Evolutionary conservation across 163 green algal genomes (phyloP).

Genomic region (Chlorella variabilis): DNA sequence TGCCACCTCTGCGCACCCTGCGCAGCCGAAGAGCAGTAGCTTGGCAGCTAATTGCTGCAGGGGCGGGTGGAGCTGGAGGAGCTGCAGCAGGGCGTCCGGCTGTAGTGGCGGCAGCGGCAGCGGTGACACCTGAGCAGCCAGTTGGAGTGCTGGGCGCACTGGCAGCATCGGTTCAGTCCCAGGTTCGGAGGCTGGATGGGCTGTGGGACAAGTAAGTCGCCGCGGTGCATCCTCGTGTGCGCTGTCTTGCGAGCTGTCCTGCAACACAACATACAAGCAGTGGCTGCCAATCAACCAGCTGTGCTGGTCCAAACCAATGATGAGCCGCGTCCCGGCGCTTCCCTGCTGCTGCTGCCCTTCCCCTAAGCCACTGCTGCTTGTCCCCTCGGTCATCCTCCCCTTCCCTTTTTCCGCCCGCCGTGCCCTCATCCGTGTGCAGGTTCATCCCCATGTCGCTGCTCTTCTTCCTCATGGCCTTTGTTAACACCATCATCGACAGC

Average conservation of each 20-base stretch:
- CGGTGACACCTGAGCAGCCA: not conserved
- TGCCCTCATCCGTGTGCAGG: not conserved
- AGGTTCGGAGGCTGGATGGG: slow-evolving; percentile 47
- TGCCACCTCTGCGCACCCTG: not conserved
- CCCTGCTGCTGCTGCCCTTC: no score
- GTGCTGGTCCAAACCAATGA: no score
- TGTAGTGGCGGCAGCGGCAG: slow-evolving; percentile 14
- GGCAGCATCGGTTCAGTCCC: slow-evolving; percentile 10
- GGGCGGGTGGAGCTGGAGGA: not conserved
- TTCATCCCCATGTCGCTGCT: slow-evolving; percentile 54
- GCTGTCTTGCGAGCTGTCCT: no score
- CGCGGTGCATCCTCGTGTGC: no score
- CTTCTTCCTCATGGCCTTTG: slow-evolving; percentile 92
- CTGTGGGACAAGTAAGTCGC: slow-evolving; percentile 39
- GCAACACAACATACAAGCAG: no score
- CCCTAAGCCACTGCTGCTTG: no score
- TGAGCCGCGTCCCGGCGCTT: no score
- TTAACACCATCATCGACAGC: slow-evolving; percentile 95
- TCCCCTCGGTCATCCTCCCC: not conserved
- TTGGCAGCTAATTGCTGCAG: not conserved
- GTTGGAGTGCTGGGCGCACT: not conserved
- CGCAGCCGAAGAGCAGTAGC: not conserved
- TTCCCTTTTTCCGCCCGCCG: not conserved
- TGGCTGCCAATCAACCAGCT: no score
- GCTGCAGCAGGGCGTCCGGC: not conserved